These are phyloP conservation scores for Huntiella omanensis DNA, from an alignment of 2,329 filamentous ascomycete species.

Conservation along the genomic window DNA sequence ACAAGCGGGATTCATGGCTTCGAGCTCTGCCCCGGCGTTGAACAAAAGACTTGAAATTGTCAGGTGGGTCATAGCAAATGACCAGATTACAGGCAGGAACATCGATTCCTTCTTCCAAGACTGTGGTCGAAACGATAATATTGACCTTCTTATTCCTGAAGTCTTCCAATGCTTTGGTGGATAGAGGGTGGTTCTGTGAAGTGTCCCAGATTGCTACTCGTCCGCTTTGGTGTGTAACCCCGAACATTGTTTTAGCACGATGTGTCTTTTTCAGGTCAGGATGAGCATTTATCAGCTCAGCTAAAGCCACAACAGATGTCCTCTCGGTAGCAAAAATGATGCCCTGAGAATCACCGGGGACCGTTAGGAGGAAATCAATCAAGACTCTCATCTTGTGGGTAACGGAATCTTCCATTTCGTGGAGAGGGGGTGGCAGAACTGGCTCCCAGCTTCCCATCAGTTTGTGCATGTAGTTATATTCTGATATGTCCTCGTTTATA, in stretches of 20 bases:
- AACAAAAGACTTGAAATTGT: constrained; percentile 36
- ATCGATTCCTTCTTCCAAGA: constrained; percentile 51
- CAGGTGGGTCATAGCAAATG: constrained; percentile 33
- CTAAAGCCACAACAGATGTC: constrained; percentile 39
- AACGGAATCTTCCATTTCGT: constrained; percentile 15
- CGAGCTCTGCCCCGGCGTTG: constrained; percentile 36
- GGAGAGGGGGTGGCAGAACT: no score
- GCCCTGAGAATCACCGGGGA: constrained; percentile 21
- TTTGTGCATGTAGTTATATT: no score
- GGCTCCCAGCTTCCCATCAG: no score
- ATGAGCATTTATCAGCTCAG: constrained; percentile 35
- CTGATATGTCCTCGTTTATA: no score
- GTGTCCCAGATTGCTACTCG: constrained; percentile 24
- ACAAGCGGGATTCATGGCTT: constrained; percentile 30
- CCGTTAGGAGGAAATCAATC: constrained; percentile 25
- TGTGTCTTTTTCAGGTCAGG: constrained; percentile 28
- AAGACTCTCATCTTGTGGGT: constrained; percentile 41
- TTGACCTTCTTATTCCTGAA: constrained; percentile 38
- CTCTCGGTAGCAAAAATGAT: constrained; percentile 52
- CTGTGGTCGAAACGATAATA: constrained; percentile 42
- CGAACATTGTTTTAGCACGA: constrained; percentile 35
- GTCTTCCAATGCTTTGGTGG: constrained; percentile 20
- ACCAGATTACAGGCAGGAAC: constrained; percentile 45
- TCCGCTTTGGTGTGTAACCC: constrained; percentile 23
- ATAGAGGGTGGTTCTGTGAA: constrained; percentile 15